phyloP scores from a whole-genome alignment of 1,284 basidiomycete species.

The Trametes sp. region DNA sequence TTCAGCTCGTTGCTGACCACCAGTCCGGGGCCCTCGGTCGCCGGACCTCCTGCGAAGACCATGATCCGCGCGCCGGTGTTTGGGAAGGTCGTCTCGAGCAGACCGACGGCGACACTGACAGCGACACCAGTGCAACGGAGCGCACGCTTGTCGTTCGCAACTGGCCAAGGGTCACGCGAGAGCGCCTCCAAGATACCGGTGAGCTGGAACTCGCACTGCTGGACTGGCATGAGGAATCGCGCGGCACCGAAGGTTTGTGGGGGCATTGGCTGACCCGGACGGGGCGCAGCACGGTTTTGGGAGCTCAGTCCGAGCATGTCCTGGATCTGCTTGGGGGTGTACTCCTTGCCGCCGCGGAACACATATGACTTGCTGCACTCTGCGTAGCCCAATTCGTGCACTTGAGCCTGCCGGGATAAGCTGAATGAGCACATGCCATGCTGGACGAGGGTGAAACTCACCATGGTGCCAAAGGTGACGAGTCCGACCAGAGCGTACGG shows the following conservation, averaged over 20 bases:
- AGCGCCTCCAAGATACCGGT: constrained; percentile 94
- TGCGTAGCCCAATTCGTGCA: constrained; percentile 97
- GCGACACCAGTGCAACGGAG: constrained; percentile 97
- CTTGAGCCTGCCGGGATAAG: constrained; percentile 77
- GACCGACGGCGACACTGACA: constrained; percentile 92
- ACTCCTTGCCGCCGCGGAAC: constrained; percentile 99
- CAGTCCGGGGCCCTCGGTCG: constrained; percentile 96
- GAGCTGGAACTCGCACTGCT: constrained; percentile 96
- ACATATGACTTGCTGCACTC: constrained; percentile 99
- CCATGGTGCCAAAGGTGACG: constrained; percentile 98
- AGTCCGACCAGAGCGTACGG: constrained; percentile 95
- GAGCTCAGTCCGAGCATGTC: constrained; percentile 96
- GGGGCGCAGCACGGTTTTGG: constrained; percentile 79
- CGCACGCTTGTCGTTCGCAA: constrained; percentile 95
- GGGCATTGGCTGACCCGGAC: constrained; percentile 88
- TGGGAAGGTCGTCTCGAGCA: constrained; percentile 95
- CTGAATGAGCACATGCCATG: neutral
- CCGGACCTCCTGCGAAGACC: constrained; percentile 96
- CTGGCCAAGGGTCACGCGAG: constrained; percentile 95
- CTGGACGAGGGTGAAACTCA: constrained; percentile 39
- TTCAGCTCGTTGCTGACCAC: constrained; percentile 96
- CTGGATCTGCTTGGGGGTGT: constrained; percentile 95
- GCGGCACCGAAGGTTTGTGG: constrained; percentile 87
- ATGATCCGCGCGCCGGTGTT: constrained; percentile 97
- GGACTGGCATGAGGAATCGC: constrained; percentile 93